phyloP scores from a whole-genome alignment of 768 basidiomycete species.

The Pisolithus sp. region DNA sequence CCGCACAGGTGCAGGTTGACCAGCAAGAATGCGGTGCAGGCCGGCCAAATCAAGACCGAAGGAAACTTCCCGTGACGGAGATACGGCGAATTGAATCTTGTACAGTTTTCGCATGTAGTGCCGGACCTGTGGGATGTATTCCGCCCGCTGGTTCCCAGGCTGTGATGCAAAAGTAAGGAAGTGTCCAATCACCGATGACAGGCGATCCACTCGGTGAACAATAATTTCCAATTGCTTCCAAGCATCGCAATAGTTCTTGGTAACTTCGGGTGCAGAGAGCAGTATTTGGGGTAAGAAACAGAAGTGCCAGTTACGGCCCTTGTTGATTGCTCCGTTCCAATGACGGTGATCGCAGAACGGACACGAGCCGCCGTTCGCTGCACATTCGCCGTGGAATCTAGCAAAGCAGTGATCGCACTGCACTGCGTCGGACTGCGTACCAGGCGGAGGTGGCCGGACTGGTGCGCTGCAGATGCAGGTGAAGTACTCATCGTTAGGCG shows the following conservation, averaged over 20 bases:
- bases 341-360: conserved; percentile 90
- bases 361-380: conserved; percentile 84
- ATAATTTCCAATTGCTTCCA: conserved; percentile 78
- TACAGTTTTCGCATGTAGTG: conserved; percentile 90
- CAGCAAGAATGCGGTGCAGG: conserved; percentile 73
- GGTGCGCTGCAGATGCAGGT: conserved; percentile 78
- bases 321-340: conserved; percentile 82
- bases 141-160: conserved; percentile 63
- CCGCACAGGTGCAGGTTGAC: conserved; percentile 45
- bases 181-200: conserved; percentile 70
- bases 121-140: conserved; percentile 76
- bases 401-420: conserved; percentile 89
- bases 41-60: conserved; percentile 80
- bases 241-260: conserved; percentile 70
- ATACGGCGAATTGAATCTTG: conserved; percentile 85
- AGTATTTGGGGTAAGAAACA: conserved; percentile 71
- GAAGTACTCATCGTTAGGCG: conserved; percentile 74
- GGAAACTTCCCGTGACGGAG: conserved; percentile 72
- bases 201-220: conserved; percentile 71
- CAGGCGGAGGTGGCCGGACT: conserved; percentile 74
- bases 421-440: conserved; percentile 72
- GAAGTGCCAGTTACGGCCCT: conserved; percentile 79
- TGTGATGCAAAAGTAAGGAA: conserved; percentile 71
- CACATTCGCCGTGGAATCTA: conserved; percentile 79
- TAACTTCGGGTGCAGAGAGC: conserved; percentile 67